Conservation (phyloP, 78 protist genomes). For the Dictyostelium discoideum region DNA sequence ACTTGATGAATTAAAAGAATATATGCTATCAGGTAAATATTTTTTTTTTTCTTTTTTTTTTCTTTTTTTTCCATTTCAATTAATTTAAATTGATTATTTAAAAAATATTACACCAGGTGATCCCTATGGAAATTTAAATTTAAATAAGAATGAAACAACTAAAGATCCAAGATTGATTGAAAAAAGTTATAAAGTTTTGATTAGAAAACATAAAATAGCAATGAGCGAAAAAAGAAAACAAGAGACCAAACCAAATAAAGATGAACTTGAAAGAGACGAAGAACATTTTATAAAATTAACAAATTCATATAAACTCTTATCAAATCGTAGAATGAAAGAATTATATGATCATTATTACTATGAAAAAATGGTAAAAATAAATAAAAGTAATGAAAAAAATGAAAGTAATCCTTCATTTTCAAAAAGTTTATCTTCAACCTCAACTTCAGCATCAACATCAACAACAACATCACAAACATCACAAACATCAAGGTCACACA, state of each 20-base stretch:
- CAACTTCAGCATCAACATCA: background rate
- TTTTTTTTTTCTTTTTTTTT: background rate
- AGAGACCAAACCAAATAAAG: background rate
- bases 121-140: background rate
- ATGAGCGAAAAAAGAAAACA: background rate
- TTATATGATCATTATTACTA: slow-evolving; percentile 1
- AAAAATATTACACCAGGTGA: background rate
- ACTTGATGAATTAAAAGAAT: background rate
- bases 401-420: background rate
- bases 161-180: background rate
- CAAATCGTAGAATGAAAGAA: slow-evolving; percentile 2
- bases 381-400: background rate
- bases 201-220: background rate
- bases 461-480: background rate
- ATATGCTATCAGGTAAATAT: background rate
- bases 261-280: background rate
- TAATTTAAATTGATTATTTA: background rate
- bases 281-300: background rate
- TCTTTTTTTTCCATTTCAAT: background rate
- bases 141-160: background rate
- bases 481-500: too few species aligned
- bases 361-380: background rate
- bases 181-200: background rate
- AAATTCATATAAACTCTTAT: background rate
- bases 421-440: background rate